Evolutionary conservation across 2,329 filamentous ascomycete genomes (phyloP), one percentile per base, ranked within the genome.

Genomic region (Paracoccidioides brasiliensis): DNA sequence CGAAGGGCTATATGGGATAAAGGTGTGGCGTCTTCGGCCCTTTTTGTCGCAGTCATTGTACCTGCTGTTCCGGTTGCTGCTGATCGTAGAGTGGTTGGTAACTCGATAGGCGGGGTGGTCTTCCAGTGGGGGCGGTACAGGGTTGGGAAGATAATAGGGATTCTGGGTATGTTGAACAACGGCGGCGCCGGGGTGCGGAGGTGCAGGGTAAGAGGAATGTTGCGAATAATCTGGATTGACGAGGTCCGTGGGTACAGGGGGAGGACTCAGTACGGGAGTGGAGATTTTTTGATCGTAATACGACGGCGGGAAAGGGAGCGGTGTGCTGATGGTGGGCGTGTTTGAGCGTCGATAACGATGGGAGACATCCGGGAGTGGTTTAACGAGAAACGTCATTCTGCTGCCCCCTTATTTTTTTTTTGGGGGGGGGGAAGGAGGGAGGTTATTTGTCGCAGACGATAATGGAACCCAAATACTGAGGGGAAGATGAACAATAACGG

Each of bases 51-150:
- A 9, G 46, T n/a, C 4, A 9, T 28, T 50, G n/a, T 22, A 22
- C 8, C 15, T 28, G 33, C 15, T 50, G 46, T n/a, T 50, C 7
- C 37, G 7, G 37, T 38, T 38, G 42, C 12, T 32, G 33, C 15
- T 32, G 28, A 35, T 35, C 32, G 14, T 15, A 6, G 53, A 4
- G 7, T 5, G 33, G 12, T 37, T 12, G 8, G 30, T n/a, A 30
- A 41, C 30, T 48, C 53, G 33, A 41, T 38, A 54, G 8, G 53
- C 53, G 1, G 53, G 53, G 28, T 54, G 53, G 7, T 54, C 53
- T 54, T 46, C 53, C 12, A 54, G 15, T 1, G 43, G 43, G 8
- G 53, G 53, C 4, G 53, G 15, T 42, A 28, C 4, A n/a, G 38
- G 50, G 38, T 33, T 37, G 12, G 12, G 10, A 41, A n/a, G 38